Evolutionary conservation across 2,329 filamentous ascomycete species (phyloP), one percentile per base, ranked within the genome.

Genomic region (Penicillium sp.): DNA sequence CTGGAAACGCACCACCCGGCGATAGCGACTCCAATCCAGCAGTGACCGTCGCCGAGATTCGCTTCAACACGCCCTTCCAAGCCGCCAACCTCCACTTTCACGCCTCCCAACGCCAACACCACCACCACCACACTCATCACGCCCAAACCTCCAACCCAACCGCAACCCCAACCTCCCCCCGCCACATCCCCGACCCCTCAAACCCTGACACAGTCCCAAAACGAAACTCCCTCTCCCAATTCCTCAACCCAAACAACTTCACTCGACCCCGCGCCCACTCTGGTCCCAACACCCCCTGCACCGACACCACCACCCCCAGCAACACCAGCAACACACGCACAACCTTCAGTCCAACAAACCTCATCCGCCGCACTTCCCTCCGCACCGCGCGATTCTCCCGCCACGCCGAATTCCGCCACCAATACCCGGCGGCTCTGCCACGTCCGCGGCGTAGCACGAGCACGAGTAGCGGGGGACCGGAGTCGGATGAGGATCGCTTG

Each of bases 21-120:
- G 63, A 66, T 51, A 28, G 45, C 53, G 65, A 70, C n/a, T 49
- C 56, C 42, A 70, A 70, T 17, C 70, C 81, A 62, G 70, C 82
- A 70, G 80, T 84, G 63, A 78, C 81, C 1, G 86, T 96, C 28
- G 96, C 92, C 75, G 94, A 97, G 76, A 81, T 98, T 62, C 88
- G 93, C 19, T 97, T 97, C 82, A 97, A 96, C 74, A 85, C 97
- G 0, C 93, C 92, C 1, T 86, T 84, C 53, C 76, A 82, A 72
- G 68, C 75, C 15, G 68, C 74, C 59, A 73, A 73, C 54, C 65
- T 75, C 65, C 53, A 78, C 53, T 64, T 62, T 8, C 68, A 70
- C 55, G 65, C 60, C 69, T 42, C 61, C 10, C 49, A 51, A 45
- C 47, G 40, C 38, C 65, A 72, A 61, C 63, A 68, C 12, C 66